Percentiles rank a stretch among this genome's conserved stretches.
Conservation (phyloP, 2,329 filamentous ascomycete species). For the Paracorniculantispora psalliotae region DNA sequence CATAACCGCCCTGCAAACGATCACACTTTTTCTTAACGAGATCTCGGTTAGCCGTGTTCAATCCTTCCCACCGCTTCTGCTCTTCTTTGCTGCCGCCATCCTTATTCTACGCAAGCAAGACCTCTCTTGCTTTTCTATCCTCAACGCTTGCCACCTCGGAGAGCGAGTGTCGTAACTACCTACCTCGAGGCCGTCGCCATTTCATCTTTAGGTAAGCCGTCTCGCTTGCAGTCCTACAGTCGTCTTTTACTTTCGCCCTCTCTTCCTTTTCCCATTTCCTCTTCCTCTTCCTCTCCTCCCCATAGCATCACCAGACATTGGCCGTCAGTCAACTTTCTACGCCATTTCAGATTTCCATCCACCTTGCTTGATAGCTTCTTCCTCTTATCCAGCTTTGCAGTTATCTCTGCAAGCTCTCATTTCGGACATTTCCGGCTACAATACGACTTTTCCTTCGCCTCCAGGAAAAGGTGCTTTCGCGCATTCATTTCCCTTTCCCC, state of each 20-base stretch:
- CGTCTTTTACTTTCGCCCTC: constrained; percentile 5
- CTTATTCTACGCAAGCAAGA: not conserved
- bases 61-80: not conserved
- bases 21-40: not conserved
- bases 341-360: constrained; percentile 29
- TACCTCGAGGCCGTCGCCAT: constrained; percentile 7
- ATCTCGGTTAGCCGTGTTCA: not conserved
- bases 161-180: constrained; percentile 11
- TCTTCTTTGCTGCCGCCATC: not conserved
- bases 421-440: not conserved
- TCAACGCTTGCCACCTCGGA: constrained; percentile 17
- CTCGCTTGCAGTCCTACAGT: constrained; percentile 5
- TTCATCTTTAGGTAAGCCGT: constrained; percentile 17
- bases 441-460: not conserved
- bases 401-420: not conserved
- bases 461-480: constrained; percentile 4
- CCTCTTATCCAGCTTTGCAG: constrained; percentile 33
- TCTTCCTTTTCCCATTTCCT: constrained; percentile 21
- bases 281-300: constrained; percentile 27
- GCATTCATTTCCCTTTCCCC: not conserved
- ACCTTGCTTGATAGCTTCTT: constrained; percentile 57
- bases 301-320: constrained; percentile 45
- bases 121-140: constrained; percentile 17
- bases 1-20: constrained; percentile 12
- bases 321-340: constrained; percentile 38